Percentiles rank a stretch among this genome's conserved stretches.
Conservation (phyloP, 345 rosid genomes). For the Kernera saxatilis region DNA sequence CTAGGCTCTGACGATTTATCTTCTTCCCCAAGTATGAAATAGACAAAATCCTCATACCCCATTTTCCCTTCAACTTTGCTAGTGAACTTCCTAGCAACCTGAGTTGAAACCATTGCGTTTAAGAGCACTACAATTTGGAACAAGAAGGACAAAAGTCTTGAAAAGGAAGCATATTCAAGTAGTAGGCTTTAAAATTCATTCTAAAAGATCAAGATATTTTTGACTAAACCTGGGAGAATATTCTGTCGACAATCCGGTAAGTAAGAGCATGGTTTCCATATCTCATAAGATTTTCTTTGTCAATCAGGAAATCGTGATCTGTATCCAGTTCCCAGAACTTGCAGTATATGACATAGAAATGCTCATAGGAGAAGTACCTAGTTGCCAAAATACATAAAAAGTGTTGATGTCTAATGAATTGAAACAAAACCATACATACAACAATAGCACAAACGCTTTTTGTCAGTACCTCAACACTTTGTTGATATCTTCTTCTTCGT, state of each 20-base stretch:
- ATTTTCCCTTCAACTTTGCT: conserved; percentile 85
- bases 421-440: not conserved
- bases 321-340: conserved; percentile 97
- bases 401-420: not conserved
- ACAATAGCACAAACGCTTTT: not conserved
- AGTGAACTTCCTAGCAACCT: conserved; percentile 80
- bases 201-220: not conserved
- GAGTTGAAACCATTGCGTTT: conserved; percentile 1
- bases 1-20: conserved; percentile 93
- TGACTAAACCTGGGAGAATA: conserved; percentile 85
- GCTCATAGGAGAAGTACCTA: conserved; percentile 96
- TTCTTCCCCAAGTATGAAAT: conserved; percentile 89
- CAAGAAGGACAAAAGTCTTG: not conserved
- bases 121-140: not conserved
- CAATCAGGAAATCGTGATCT: conserved; percentile 91
- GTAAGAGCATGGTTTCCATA: conserved; percentile 98
- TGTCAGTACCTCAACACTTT: conserved; percentile 79
- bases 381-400: conserved; percentile 1
- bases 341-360: conserved; percentile 97
- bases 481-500: conserved; percentile 98
- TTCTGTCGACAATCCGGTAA: conserved; percentile 86
- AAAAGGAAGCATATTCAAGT: not conserved
- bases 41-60: conserved; percentile 95
- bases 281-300: conserved; percentile 92
- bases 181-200: not conserved